Percentiles rank a stretch among this genome's conserved stretches.
Conservation (phyloP, 179 eudicot species). For the Nepenthes alata region DNA sequence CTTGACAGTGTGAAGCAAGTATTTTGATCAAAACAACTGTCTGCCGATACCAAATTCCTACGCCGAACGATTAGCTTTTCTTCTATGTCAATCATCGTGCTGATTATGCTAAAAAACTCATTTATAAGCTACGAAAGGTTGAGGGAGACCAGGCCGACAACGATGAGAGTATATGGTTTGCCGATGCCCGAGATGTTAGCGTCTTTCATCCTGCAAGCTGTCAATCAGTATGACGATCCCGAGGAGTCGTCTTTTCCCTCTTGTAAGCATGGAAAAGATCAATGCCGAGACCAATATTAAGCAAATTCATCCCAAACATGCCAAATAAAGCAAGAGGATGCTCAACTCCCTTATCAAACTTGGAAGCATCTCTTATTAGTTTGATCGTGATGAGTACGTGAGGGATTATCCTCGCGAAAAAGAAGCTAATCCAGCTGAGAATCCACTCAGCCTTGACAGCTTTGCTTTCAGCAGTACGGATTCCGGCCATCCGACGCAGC, state of each 20-base stretch:
- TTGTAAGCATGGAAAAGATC: slow-evolving; percentile 58
- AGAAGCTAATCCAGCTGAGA: slow-evolving; percentile 60
- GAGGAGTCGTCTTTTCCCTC: slow-evolving; percentile 34
- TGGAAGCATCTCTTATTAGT: slow-evolving; percentile 62
- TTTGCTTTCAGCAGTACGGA: slow-evolving; percentile 42
- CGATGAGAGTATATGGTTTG: too few species aligned
- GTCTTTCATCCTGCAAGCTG: not conserved
- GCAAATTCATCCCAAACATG: slow-evolving; percentile 73
- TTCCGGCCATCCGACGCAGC: slow-evolving; percentile 70
- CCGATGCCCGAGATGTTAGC: too few species aligned
- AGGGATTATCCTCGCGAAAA: slow-evolving; percentile 46
- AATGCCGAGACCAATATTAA: slow-evolving; percentile 59
- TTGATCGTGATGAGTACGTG: slow-evolving; percentile 64
- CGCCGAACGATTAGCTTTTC: too few species aligned
- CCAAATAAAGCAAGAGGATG: slow-evolving; percentile 83
- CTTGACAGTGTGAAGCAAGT: too few species aligned
- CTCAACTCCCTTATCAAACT: slow-evolving; percentile 62
- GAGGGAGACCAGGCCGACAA: too few species aligned
- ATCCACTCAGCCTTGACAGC: slow-evolving; percentile 76
- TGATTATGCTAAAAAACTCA: too few species aligned
- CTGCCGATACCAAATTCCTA: too few species aligned
- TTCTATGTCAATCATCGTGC: too few species aligned
- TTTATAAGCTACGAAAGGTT: too few species aligned
- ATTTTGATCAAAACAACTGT: too few species aligned
- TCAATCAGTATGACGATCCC: slow-evolving; percentile 17